Evolutionary conservation across 1,284 basidiomycete genomes (phyloP).

Genomic region (Ceratobasidium sp.): DNA sequence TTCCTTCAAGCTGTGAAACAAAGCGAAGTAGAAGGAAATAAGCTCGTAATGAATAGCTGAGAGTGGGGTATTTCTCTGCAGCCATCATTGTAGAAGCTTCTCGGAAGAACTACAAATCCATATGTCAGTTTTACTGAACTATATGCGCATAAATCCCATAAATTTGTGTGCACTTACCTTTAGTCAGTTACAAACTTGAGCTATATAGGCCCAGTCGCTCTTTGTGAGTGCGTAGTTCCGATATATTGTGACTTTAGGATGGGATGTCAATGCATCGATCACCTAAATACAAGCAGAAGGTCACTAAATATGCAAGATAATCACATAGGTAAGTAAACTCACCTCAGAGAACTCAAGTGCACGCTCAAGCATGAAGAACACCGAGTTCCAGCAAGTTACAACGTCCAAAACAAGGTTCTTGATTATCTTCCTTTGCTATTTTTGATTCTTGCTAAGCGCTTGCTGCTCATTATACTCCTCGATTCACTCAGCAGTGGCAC

Average conservation of each 20-base stretch:
- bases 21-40: neutral
- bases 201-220: neutral
- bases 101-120: neutral
- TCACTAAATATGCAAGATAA: neutral
- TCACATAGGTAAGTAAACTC: no score
- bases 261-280: neutral
- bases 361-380: slow-evolving; percentile 35
- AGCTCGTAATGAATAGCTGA: neutral
- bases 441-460: neutral
- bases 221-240: neutral
- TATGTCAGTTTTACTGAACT: no score
- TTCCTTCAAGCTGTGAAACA: neutral
- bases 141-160: no score
- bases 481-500: neutral
- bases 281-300: neutral
- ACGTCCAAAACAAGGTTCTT: slow-evolving; percentile 35
- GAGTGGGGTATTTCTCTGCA: slow-evolving; percentile 3
- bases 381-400: slow-evolving; percentile 30
- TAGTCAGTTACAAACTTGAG: neutral
- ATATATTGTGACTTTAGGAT: slow-evolving; percentile 16
- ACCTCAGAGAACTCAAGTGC: slow-evolving; percentile 28
- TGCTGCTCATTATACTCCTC: neutral
- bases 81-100: neutral
- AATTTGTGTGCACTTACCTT: slow-evolving; percentile 21
- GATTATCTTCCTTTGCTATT: neutral